Conservation (phyloP, 176 grass and related monocot species). For the Triticum monococcum region DNA sequence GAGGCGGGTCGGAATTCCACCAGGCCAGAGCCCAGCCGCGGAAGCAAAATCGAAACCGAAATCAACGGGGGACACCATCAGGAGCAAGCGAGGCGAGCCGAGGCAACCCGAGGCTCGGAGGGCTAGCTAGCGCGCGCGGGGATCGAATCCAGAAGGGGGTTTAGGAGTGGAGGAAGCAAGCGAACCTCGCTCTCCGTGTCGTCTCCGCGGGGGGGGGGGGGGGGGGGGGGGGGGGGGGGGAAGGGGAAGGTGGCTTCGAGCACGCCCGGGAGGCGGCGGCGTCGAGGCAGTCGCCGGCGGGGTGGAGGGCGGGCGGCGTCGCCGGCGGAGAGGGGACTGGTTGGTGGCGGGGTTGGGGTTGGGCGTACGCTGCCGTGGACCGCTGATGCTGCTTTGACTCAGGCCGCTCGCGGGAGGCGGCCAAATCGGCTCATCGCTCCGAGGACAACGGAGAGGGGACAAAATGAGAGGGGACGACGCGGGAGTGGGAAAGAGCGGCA, state of each 20-base stretch:
- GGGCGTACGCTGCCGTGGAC: not conserved
- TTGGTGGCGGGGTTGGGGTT: not conserved
- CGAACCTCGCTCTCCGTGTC: constrained; percentile 8
- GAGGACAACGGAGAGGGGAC: not conserved
- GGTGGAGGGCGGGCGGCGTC: not conserved
- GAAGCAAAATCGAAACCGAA: not conserved
- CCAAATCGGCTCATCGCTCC: not conserved
- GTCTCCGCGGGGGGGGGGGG: not conserved
- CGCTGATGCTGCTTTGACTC: not conserved
- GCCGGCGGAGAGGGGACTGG: not conserved
- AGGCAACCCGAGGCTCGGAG: not conserved
- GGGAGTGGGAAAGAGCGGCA: not conserved
- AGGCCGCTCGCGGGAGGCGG: constrained; percentile 10
- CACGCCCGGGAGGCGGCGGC: not conserved
- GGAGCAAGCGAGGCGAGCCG: not conserved
- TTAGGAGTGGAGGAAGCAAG: not conserved
- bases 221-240: not conserved
- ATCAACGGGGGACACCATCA: not conserved
- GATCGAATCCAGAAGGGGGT: not conserved
- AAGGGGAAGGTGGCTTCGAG: too few relatives aligned
- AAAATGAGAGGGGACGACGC: not conserved
- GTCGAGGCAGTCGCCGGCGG: not conserved
- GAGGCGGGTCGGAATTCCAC: not conserved
- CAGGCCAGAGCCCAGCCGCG: not conserved
- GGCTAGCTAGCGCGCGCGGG: not conserved